phyloP scores from a whole-genome alignment of 345 rosid species.

The Sonneratia alba region DNA sequence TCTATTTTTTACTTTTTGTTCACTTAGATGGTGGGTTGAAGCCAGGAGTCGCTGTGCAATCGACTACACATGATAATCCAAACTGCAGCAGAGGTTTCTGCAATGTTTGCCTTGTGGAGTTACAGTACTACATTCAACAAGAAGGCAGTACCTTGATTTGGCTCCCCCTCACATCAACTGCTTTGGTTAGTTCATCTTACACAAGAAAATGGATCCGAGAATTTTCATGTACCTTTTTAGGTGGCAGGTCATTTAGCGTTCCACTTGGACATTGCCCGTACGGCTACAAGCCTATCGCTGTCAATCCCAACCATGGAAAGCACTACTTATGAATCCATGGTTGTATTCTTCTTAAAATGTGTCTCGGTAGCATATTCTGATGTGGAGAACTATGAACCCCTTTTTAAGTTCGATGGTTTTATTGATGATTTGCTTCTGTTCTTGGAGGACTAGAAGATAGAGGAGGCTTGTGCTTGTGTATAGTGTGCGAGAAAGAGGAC shows the following conservation, averaged over 20 bases:
- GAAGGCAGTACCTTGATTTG: slow-evolving; percentile 56
- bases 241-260: slow-evolving; percentile 62
- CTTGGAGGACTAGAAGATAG: neutral
- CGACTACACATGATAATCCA: slow-evolving; percentile 56
- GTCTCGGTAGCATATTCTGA: neutral
- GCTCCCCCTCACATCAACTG: neutral
- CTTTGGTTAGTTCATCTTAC: slow-evolving; percentile 5
- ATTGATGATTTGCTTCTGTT: neutral
- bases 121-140: slow-evolving; percentile 58
- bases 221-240: neutral
- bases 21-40: slow-evolving; percentile 53
- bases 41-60: slow-evolving; percentile 45
- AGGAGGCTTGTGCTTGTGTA: neutral
- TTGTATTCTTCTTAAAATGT: too few species aligned
- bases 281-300: slow-evolving; percentile 65
- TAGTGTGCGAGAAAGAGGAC: neutral
- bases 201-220: neutral
- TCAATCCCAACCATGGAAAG: slow-evolving; percentile 35
- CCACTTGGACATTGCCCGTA: slow-evolving; percentile 69
- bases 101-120: slow-evolving; percentile 54
- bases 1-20: slow-evolving; percentile 2
- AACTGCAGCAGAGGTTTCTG: slow-evolving; percentile 68
- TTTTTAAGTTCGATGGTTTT: too few species aligned
- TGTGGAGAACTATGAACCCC: too few species aligned
- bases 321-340: slow-evolving; percentile 6